Conservation (phyloP, 1,139 yeast species). For the Kodamaea sp. region DNA sequence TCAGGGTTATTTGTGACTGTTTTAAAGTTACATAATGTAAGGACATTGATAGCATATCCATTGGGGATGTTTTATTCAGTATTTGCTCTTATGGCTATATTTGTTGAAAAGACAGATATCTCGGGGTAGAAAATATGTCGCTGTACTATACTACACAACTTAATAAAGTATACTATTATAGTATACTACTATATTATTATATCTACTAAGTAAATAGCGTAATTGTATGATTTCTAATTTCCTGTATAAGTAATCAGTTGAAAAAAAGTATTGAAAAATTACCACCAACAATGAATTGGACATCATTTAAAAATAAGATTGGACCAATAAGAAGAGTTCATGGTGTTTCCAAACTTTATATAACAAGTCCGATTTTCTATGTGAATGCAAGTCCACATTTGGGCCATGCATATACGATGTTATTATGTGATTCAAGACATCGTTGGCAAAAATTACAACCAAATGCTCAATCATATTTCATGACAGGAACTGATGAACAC, state of each 20-base stretch:
- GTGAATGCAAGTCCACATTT: slow-evolving; percentile 95
- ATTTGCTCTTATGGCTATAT: slow-evolving; percentile 94
- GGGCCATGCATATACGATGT: slow-evolving; percentile 90
- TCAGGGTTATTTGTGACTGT: slow-evolving; percentile 91
- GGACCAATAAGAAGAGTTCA: no score
- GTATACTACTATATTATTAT: background rate
- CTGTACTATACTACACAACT: background rate
- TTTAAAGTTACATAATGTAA: slow-evolving; percentile 76
- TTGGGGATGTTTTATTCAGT: slow-evolving; percentile 87
- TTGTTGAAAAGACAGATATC: slow-evolving; percentile 51
- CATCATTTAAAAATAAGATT: no score
- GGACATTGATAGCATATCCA: slow-evolving; percentile 92
- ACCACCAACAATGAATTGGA: no score
- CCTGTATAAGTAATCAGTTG: background rate
- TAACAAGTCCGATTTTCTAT: slow-evolving; percentile 93
- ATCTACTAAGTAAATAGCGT: no score
- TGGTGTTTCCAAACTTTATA: slow-evolving; percentile 33
- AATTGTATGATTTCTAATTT: no score
- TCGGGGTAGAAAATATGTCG: slow-evolving; percentile 1
- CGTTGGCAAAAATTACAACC: slow-evolving; percentile 63
- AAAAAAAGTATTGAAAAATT: no score
- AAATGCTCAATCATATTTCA: slow-evolving; percentile 43
- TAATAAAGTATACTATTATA: slow-evolving; percentile 1
- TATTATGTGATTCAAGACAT: slow-evolving; percentile 71
- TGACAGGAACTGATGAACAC: slow-evolving; percentile 97